A percentile compares a stretch with the other conserved stretches of the same genome.
These are phyloP conservation scores for Aspergillus sp. DNA, from an alignment of 2,329 filamentous ascomycete species.

Conservation along the genomic window DNA sequence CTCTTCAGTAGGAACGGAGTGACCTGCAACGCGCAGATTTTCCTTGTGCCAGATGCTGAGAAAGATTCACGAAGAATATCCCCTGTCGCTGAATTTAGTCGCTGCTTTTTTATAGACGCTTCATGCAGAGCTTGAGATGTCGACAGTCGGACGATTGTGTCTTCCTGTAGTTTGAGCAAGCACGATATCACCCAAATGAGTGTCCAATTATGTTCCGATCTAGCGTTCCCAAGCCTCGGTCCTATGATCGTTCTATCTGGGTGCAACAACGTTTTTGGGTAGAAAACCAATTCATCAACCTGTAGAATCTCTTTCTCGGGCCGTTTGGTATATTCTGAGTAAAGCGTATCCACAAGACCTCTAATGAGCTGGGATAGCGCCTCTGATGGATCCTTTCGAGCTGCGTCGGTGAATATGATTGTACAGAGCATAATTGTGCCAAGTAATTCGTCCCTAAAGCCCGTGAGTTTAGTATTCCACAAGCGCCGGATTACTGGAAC, in stretches of 20 bases:
- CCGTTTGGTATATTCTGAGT: constrained; percentile 67
- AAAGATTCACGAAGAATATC: constrained; percentile 30
- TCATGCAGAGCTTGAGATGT: constrained; percentile 8
- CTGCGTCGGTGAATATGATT: constrained; percentile 46
- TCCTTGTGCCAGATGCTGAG: constrained; percentile 30
- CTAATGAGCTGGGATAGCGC: constrained; percentile 44
- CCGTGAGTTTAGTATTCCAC: constrained; percentile 65
- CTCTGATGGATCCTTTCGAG: constrained; percentile 29
- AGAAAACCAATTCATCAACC: constrained; percentile 65
- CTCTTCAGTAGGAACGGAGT: constrained; percentile 45
- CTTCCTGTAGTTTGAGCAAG: constrained; percentile 32
- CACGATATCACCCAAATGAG: constrained; percentile 32
- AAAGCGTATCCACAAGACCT: constrained; percentile 62
- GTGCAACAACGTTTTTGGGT: constrained; percentile 17
- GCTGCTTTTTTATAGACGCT: constrained; percentile 27
- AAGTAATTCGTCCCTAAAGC: constrained; percentile 68
- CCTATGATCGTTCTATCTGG: constrained; percentile 31
- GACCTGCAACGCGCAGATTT: constrained; percentile 47
- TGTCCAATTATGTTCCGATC: constrained; percentile 35
- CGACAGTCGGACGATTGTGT: constrained; percentile 9
- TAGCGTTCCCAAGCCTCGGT: constrained; percentile 27
- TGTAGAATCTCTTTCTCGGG: constrained; percentile 64
- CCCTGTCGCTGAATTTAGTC: constrained; percentile 27
- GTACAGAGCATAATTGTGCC: constrained; percentile 61
- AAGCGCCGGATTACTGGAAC: constrained; percentile 64